Evolutionary conservation across 768 basidiomycete genomes (phyloP).

Genomic region (Phallus indusiatus): DNA sequence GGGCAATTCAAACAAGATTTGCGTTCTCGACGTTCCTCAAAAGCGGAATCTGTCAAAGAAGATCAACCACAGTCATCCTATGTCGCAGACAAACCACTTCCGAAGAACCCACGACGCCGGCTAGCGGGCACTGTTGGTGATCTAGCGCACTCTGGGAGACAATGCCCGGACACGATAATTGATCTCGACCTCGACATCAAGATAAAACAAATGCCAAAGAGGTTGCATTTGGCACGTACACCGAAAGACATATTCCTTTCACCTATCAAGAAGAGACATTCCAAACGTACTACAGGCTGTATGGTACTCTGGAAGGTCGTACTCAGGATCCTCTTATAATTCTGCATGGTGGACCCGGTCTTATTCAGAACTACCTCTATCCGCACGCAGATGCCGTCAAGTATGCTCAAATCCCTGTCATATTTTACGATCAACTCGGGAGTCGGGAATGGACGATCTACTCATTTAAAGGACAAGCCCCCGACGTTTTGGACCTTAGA

Average conservation of each 20-base stretch:
- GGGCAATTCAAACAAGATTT: no score
- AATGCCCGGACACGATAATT: no score
- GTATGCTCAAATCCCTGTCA: background rate
- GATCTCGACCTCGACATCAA: no score
- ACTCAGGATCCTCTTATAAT: conserved; percentile 9
- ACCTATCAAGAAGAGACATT: background rate
- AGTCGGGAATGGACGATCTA: conserved; percentile 8
- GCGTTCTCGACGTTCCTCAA: no score
- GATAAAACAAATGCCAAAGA: no score
- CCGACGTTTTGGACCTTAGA: conserved; percentile 9
- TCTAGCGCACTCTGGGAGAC: no score
- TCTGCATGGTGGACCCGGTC: conserved; percentile 10
- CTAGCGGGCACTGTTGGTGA: no score
- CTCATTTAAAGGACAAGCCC: conserved; percentile 9
- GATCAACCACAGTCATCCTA: no score
- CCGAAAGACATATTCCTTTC: background rate
- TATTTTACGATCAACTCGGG: conserved; percentile 12
- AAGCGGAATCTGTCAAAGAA: no score
- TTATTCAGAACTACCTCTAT: conserved; percentile 4
- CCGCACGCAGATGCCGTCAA: background rate
- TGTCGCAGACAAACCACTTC: no score
- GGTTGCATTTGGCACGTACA: no score
- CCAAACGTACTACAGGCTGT: conserved; percentile 6
- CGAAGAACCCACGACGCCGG: no score
- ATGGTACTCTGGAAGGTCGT: background rate